Evolutionary conservation across 1,139 yeast species (phyloP), one percentile per base, ranked within the genome.

Genomic region (Protomyces macrosporus): DNA sequence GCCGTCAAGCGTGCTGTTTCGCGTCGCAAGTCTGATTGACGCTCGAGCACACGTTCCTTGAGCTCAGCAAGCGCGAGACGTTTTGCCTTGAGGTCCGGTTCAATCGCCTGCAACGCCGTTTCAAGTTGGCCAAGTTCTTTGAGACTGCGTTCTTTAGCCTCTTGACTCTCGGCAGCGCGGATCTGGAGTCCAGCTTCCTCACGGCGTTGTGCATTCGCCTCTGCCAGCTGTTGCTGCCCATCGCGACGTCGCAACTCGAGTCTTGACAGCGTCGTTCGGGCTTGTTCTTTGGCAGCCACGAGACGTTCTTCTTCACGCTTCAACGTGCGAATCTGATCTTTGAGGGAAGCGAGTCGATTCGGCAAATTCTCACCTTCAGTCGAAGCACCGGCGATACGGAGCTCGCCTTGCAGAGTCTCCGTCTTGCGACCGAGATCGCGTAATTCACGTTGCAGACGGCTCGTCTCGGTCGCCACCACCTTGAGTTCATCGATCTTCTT

Each of bases 241-340:
- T 87, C 90, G 67, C 85, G 84, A 6, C 87, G 75, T 37, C 75
- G 74, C 55, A 75, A 80, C 58, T 86, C 84, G 37, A 86, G 70
- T 30, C 78, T 76, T n/a, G 79, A 77, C 35, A 82, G 69, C 55
- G 82, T 85, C 55, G 78, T 78, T 39, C 81, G 81, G 23, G 75
- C 76, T 3, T 71, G 67, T 65, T 85, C 88, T 67, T 82, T 82
- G 10, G 78, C 77, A 14, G 82, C 84, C 6, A 76, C 77, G 39
- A 82, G 71, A 1, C 75, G 77, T 7, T 76, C 75, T 1, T 86
- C 73, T 3, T 74, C 75, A 33, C 73, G 74, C 65, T 95, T 78
- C 4, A 80, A 68, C 1, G 69, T 71, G 69, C 82, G 84, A 48
- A 84, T 74, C 53, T 78, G 76, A 4, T 74, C 73, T 50, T 75